A percentile compares a stretch with the other conserved stretches of the same genome.
Conservation (phyloP, 345 rosid genomes). For the Geranium brycei region DNA sequence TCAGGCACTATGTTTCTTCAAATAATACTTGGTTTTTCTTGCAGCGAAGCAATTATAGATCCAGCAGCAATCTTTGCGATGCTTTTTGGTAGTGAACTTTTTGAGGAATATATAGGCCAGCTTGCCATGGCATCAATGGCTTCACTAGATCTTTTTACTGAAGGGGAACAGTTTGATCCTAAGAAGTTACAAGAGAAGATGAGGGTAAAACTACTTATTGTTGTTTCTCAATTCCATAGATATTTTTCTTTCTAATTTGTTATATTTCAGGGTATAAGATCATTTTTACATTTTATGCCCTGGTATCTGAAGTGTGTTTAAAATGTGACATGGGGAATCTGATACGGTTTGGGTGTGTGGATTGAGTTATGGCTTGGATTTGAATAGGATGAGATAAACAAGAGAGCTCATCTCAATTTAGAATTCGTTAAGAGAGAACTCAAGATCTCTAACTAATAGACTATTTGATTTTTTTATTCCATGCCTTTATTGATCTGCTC, state of each 20-base stretch:
- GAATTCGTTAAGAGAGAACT: no score
- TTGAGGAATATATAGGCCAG: constrained; percentile 87
- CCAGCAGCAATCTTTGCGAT: constrained; percentile 94
- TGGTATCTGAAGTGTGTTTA: no score
- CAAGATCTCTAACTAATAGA: no score
- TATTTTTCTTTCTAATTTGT: neutral
- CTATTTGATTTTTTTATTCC: no score
- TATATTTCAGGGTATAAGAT: neutral
- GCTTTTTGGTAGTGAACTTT: constrained; percentile 99
- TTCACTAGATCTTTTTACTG: constrained; percentile 73
- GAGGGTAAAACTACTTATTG: constrained; percentile 35
- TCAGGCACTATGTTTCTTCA: constrained; percentile 7
- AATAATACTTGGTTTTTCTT: constrained; percentile 7
- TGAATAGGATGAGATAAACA: no score
- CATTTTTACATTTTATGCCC: no score
- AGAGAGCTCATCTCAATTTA: no score
- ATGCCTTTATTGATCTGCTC: no score
- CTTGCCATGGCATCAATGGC: constrained; percentile 99
- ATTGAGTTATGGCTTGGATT: no score
- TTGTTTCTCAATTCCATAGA: neutral
- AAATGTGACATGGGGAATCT: no score
- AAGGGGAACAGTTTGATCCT: constrained; percentile 73
- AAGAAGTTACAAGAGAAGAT: constrained; percentile 84
- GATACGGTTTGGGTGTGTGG: no score
- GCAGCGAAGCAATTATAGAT: constrained; percentile 81